Evolutionary conservation across 345 rosid species (phyloP), one percentile per base, ranked within the genome.

Genomic region (Gossypium ekmanianum): DNA sequence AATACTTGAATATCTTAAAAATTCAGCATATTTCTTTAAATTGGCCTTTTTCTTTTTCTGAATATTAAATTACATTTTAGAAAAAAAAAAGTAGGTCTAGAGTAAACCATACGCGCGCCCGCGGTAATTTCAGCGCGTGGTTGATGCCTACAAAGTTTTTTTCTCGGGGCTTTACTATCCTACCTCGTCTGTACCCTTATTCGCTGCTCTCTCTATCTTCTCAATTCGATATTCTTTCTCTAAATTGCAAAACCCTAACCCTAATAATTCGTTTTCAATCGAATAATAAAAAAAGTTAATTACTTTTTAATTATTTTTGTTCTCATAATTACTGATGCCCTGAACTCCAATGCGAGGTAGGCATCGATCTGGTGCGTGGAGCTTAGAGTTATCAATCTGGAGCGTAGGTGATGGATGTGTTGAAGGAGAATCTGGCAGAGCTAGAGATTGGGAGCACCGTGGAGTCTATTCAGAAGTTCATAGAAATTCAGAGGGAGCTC

Each of bases 401-500:
- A 68, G 20, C 41, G 63, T 69, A 76, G 82, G 75, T 44, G 83
- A 90, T 88, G 94, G 88, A 87, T 72, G 80, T 77, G 67, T 79
- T 81, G 78, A 87, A 81, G 80, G 83, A 82, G 74, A 74, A 79
- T 66, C 44, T 71, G 64, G 74, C 81, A 79, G 88, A 83, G 80
- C 73, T 78, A 69, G 88, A 89, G 80, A 77, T 90, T 79, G 91
- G 94, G 79, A 85, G 81, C 79, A 85, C 98, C 9, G 81, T 76
- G 70, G 97, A 82, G 85, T 88, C 91, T 50, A 85, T 96, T 50
- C 81, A 72, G 78, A 85, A 83, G 84, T 79, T 89, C 17, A 54
- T 93, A 78, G 89, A 81, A 48, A 81, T 92, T 17, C 99, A 93
- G 84, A 89, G 78, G 68, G 92, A 83, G 81, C 83, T 93, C 43